Evolutionary conservation across 2,329 filamentous ascomycete genomes (phyloP).

Genomic region (Colletotrichum siamense): DNA sequence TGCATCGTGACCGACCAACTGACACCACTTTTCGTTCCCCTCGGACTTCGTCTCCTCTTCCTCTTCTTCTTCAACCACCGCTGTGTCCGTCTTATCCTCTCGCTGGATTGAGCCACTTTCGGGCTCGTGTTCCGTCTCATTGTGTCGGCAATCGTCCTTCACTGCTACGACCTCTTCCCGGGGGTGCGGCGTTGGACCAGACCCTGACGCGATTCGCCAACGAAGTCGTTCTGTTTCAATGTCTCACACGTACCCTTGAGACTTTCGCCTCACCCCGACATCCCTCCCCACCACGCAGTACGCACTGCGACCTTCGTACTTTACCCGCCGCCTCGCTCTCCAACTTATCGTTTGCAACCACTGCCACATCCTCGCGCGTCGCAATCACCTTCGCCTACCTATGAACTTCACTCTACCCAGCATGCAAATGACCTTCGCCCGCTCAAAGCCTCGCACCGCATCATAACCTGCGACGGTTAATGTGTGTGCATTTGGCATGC

Average conservation of each 20-base stretch:
- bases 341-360: not conserved
- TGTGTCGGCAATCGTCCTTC: not conserved
- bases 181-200: not conserved
- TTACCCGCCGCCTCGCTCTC: not conserved
- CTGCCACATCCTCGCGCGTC: not conserved
- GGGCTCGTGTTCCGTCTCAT: constrained; percentile 6
- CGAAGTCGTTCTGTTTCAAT: constrained; percentile 3
- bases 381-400: not conserved
- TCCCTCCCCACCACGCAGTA: not conserved
- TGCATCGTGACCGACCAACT: not conserved
- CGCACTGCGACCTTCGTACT: not conserved
- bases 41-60: not conserved
- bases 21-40: not conserved
- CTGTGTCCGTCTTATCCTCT: not conserved
- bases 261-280: not conserved
- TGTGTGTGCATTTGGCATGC: constrained; percentile 2
- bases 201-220: constrained; percentile 9
- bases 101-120: not conserved
- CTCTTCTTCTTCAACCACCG: not conserved
- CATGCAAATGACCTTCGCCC: constrained; percentile 16
- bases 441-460: not conserved
- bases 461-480: constrained; percentile 15
- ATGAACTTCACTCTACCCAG: constrained; percentile 15
- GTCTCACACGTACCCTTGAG: constrained; percentile 16
- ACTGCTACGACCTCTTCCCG: not conserved